phyloP scores from a whole-genome alignment of 805 yeast genomes.

The Candida golubevii region DNA sequence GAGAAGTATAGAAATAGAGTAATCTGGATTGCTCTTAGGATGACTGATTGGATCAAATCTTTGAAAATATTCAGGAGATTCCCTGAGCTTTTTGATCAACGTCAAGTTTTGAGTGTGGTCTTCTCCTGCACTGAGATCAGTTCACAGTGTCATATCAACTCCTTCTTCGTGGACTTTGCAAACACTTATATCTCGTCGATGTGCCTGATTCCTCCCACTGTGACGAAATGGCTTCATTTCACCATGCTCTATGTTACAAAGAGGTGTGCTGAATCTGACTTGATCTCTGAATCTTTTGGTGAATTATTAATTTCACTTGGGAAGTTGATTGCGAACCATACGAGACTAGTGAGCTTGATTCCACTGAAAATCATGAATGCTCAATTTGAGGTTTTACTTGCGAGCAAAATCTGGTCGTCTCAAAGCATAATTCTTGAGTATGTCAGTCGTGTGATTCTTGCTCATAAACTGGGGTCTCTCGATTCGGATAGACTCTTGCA shows the following conservation, averaged over 20 bases:
- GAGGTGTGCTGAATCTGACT: conserved; percentile 49
- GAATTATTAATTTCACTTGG: conserved; percentile 24
- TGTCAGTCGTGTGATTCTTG: conserved; percentile 34
- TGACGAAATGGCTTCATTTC: conserved; percentile 52
- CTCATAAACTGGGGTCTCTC: conserved; percentile 30
- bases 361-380: conserved; percentile 51
- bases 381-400: conserved; percentile 59
- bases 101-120: conserved; percentile 18
- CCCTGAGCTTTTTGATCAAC: conserved; percentile 7
- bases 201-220: conserved; percentile 13
- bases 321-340: conserved; percentile 7
- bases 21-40: conserved; percentile 14
- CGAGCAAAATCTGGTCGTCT: conserved; percentile 42
- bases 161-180: conserved; percentile 28
- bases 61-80: conserved; percentile 16
- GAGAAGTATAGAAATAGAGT: conserved; percentile 9
- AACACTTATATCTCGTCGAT: conserved; percentile 11
- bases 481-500: conserved; percentile 56
- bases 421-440: conserved; percentile 43
- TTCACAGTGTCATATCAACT: conserved; percentile 27
- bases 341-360: conserved; percentile 31
- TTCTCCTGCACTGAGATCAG: conserved; percentile 18
- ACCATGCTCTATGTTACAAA: conserved; percentile 59
- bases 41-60: conserved; percentile 18
- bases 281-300: conserved; percentile 27